These are phyloP conservation scores for Aspergillus hancockii DNA, from an alignment of 495 filamentous ascomycete genomes.

Conservation along the genomic window DNA sequence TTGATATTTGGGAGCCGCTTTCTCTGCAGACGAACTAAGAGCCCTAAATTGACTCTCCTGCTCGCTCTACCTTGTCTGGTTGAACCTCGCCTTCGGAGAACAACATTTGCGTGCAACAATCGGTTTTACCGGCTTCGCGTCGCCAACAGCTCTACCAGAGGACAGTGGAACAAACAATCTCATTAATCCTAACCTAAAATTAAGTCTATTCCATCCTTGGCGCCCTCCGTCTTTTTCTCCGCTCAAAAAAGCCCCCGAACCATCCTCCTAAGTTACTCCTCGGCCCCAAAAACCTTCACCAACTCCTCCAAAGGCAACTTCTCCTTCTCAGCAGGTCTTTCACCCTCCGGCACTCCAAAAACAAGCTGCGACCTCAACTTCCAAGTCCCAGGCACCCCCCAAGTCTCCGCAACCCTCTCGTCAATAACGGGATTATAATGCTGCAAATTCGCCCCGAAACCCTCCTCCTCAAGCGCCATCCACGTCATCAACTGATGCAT, in stretches of 20 bases:
- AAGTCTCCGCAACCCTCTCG: conserved; percentile 41
- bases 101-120: too few relatives aligned
- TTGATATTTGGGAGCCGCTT: too few relatives aligned
- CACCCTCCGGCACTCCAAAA: conserved; percentile 46
- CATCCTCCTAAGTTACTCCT: neutral
- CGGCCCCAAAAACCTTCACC: conserved; percentile 35
- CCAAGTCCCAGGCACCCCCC: conserved; percentile 49
- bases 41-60: too few relatives aligned
- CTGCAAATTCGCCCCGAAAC: conserved; percentile 57
- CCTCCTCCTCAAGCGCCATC: conserved; percentile 52
- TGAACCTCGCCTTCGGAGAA: too few relatives aligned
- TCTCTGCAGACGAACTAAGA: too few relatives aligned
- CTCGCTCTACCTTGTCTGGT: too few relatives aligned
- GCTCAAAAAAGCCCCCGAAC: neutral
- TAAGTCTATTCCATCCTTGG: neutral
- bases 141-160: too few relatives aligned
- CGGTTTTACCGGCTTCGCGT: too few relatives aligned
- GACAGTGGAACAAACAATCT: too few relatives aligned
- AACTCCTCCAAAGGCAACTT: conserved; percentile 41
- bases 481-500: conserved; percentile 58
- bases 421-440: conserved; percentile 58
- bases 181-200: too few relatives aligned
- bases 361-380: conserved; percentile 51
- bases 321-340: conserved; percentile 33
- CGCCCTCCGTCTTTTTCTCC: neutral